Conservation (phyloP, 1,284 basidiomycete species). For the Ceratobasidium sp. region DNA sequence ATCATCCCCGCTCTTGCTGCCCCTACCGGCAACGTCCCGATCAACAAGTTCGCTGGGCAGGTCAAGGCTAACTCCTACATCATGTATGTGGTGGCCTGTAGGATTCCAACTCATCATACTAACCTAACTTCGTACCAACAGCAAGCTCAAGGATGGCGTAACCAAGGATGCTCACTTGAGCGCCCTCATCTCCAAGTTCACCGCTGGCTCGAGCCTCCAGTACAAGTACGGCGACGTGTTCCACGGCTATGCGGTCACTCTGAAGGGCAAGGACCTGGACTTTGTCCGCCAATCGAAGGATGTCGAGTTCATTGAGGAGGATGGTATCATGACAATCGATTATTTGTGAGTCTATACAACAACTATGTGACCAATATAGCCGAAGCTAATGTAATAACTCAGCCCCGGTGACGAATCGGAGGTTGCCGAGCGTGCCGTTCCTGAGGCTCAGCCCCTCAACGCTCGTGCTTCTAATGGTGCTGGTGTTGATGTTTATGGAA, state of each 20-base stretch:
- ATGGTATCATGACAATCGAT: constrained; percentile 24
- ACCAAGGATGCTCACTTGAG: constrained; percentile 32
- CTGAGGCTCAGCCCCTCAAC: neutral
- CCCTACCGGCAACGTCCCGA: too few species aligned
- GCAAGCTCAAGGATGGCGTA: constrained; percentile 42
- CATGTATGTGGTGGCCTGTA: neutral
- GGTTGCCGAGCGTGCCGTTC: neutral
- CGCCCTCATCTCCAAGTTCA: constrained; percentile 27
- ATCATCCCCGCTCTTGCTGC: too few species aligned
- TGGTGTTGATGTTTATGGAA: constrained; percentile 45
- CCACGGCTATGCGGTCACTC: constrained; percentile 48
- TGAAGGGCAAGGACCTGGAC: constrained; percentile 44
- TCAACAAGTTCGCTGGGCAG: too few species aligned
- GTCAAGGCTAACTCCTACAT: constrained; percentile 42
- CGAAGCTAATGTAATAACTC: neutral
- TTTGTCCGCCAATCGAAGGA: constrained; percentile 45
- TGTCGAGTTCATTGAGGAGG: constrained; percentile 46
- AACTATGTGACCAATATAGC: neutral
- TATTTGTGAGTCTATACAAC: constrained; percentile 14
- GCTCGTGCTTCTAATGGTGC: constrained; percentile 14
- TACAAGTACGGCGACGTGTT: constrained; percentile 47
- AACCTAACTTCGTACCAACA: neutral
- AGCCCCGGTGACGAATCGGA: constrained; percentile 25
- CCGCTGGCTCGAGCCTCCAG: constrained; percentile 36
- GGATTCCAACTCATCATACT: neutral